Conservation (phyloP, 148 eudicot species). For the Persicaria maculosa region DNA sequence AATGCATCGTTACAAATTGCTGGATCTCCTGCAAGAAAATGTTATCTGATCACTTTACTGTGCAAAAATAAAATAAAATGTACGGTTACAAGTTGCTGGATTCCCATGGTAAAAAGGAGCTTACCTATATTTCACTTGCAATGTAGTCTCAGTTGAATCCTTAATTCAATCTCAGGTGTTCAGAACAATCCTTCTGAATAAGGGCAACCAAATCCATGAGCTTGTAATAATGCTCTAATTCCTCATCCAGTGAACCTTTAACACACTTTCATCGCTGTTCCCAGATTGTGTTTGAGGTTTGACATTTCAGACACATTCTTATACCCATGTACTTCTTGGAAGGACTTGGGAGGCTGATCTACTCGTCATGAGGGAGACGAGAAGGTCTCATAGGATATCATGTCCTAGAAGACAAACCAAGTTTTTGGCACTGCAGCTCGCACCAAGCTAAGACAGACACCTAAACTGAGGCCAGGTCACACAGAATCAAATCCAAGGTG, state of each 20-base stretch:
- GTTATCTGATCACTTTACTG: too few relatives aligned
- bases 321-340: not conserved
- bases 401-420: not conserved
- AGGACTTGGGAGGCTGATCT: not conserved
- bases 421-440: not conserved
- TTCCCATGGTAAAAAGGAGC: not conserved
- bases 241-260: not conserved
- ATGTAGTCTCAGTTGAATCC: not conserved
- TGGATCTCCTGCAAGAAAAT: too few relatives aligned
- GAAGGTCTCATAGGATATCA: not conserved
- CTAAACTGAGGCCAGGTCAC: not conserved
- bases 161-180: not conserved
- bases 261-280: not conserved
- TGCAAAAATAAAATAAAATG: too few relatives aligned
- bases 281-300: not conserved
- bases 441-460: not conserved
- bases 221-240: not conserved
- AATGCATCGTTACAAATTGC: too few relatives aligned
- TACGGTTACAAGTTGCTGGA: not conserved
- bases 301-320: not conserved
- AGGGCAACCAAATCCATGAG: not conserved
- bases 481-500: constrained; percentile 73
- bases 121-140: not conserved
- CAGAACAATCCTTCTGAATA: not conserved
- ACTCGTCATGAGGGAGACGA: not conserved